Conservation (phyloP, 805 yeast genomes). For the Metschnikowia colocasiae region DNA sequence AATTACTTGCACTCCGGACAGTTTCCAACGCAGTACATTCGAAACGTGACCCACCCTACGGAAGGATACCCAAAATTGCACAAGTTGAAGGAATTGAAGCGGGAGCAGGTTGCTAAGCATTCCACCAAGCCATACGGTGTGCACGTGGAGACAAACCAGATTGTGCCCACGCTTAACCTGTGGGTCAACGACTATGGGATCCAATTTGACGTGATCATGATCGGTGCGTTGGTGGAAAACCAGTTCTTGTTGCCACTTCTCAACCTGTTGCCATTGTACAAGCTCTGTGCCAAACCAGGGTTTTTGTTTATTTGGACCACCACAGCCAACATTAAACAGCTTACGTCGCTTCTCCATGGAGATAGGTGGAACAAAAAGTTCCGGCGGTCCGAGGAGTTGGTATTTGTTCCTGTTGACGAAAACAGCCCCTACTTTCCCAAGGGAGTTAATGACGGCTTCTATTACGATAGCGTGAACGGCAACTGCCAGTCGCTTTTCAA, state of each 20-base stretch:
- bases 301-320: conserved; percentile 87
- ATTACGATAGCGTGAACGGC: conserved; percentile 13
- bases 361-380: conserved; percentile 58
- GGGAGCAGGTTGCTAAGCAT: conserved; percentile 48
- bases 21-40: conserved; percentile 60
- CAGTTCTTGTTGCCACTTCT: conserved; percentile 63
- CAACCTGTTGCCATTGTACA: conserved; percentile 64
- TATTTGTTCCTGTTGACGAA: conserved; percentile 69
- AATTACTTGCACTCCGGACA: conserved; percentile 60
- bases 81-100: conserved; percentile 61
- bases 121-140: conserved; percentile 66
- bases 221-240: conserved; percentile 78
- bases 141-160: conserved; percentile 48
- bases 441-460: conserved; percentile 36
- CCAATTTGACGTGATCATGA: conserved; percentile 86
- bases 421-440: conserved; percentile 62
- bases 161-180: conserved; percentile 51
- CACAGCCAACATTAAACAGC: conserved; percentile 62
- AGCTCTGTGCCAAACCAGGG: conserved; percentile 79
- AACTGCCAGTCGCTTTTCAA: conserved; percentile 43
- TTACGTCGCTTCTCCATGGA: conserved; percentile 50
- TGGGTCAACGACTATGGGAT: conserved; percentile 61
- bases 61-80: conserved; percentile 87
- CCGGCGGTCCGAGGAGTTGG: conserved; percentile 85
- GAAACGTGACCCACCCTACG: conserved; percentile 62